phyloP scores from a whole-genome alignment of 1,284 basidiomycete genomes.

The Tilletia caries region DNA sequence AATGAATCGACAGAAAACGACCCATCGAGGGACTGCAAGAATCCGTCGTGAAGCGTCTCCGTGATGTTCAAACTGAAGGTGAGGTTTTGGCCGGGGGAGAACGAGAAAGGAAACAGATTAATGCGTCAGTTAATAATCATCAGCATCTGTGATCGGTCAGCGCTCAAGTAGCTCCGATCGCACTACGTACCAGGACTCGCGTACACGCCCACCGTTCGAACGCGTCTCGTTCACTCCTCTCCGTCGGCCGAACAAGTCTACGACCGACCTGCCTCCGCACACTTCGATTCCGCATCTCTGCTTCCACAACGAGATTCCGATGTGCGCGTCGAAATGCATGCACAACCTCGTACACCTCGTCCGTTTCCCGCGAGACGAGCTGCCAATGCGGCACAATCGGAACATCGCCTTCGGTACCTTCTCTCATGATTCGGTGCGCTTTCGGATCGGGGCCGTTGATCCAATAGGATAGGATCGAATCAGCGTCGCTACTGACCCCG shows the following conservation, averaged over 20 bases:
- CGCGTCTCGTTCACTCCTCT: background rate
- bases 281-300: background rate
- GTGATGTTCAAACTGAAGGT: too few relatives aligned
- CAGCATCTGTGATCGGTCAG: background rate
- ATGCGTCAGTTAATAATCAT: background rate
- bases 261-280: background rate
- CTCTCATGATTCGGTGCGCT: background rate
- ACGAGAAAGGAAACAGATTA: background rate
- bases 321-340: conserved; percentile 8
- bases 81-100: background rate
- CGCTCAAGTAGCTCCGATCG: background rate
- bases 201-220: background rate
- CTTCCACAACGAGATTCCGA: background rate
- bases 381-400: background rate
- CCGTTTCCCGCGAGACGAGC: background rate
- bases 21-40: too few relatives aligned
- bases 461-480: background rate
- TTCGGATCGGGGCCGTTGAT: background rate
- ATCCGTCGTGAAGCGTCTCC: too few relatives aligned
- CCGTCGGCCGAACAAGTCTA: background rate
- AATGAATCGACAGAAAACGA: too few relatives aligned
- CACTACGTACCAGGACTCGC: background rate
- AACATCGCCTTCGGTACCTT: background rate
- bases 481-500: background rate
- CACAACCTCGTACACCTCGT: conserved; percentile 1